phyloP scores from a whole-genome alignment of 768 basidiomycete species.

The Cystobasidium onofrii region DNA sequence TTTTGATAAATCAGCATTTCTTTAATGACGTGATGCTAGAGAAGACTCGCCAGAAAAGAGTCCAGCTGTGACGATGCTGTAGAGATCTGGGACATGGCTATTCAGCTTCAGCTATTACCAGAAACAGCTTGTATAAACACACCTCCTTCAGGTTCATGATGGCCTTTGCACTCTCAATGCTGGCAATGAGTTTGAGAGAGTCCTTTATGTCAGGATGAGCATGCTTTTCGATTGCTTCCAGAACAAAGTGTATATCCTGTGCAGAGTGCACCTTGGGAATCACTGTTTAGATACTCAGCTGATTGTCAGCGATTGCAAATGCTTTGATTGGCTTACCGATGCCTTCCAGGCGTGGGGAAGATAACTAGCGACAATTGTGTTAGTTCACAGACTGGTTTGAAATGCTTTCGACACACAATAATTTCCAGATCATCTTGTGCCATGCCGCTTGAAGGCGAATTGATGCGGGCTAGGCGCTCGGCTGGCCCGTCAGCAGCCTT shows the following conservation, averaged over 20 bases:
- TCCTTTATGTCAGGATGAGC: constrained; percentile 35
- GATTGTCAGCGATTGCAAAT: too few relatives aligned
- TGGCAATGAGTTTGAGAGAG: constrained; percentile 60
- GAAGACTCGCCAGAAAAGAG: constrained; percentile 58
- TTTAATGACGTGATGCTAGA: too few relatives aligned
- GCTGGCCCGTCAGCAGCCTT: constrained; percentile 19
- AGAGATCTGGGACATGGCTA: constrained; percentile 53
- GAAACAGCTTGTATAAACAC: background rate
- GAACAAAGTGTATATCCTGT: constrained; percentile 59
- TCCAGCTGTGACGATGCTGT: constrained; percentile 58
- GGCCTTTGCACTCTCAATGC: constrained; percentile 73
- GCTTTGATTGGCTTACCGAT: constrained; percentile 44
- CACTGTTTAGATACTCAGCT: constrained; percentile 44
- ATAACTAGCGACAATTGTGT: constrained; percentile 46
- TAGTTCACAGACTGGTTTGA: background rate
- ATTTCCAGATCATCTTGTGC: constrained; percentile 42
- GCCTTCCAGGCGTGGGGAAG: constrained; percentile 52
- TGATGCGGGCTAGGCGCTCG: constrained; percentile 44
- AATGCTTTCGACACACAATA: constrained; percentile 34
- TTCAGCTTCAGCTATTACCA: background rate
- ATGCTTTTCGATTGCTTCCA: constrained; percentile 48
- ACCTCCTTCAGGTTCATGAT: constrained; percentile 56
- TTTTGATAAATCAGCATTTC: background rate
- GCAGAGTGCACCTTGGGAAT: constrained; percentile 73
- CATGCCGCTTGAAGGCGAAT: constrained; percentile 42